These are phyloP conservation scores for Pleurotus djamor DNA, from an alignment of 768 basidiomycete genomes.

Conservation along the genomic window DNA sequence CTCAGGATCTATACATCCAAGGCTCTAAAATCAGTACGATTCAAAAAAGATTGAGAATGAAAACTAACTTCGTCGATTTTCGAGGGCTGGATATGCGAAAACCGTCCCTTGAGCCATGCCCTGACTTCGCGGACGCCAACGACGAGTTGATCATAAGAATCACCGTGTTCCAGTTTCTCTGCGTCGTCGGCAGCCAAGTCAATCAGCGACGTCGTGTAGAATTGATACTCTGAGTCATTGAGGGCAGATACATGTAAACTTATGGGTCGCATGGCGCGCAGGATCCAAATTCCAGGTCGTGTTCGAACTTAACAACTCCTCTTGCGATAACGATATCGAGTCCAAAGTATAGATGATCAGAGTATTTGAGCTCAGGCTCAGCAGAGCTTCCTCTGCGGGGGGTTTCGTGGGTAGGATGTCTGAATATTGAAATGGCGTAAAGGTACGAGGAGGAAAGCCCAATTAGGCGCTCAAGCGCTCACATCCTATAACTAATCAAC, in stretches of 20 bases:
- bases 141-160: conserved; percentile 51
- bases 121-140: conserved; percentile 67
- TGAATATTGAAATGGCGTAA: too few relatives aligned
- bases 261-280: conserved; percentile 52
- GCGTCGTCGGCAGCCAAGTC: conserved; percentile 40
- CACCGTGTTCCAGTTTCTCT: conserved; percentile 23
- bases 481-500: too few relatives aligned
- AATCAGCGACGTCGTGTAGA: conserved; percentile 60
- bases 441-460: too few relatives aligned
- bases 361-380: too few relatives aligned
- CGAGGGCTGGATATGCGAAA: conserved; percentile 48
- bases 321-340: too few relatives aligned
- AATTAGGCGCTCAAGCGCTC: too few relatives aligned
- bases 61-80: conserved; percentile 40
- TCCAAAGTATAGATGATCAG: too few relatives aligned
- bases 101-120: conserved; percentile 76
- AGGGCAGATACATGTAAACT: conserved; percentile 75
- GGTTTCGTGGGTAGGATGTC: too few relatives aligned
- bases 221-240: conserved; percentile 65
- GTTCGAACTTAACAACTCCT: too few relatives aligned
- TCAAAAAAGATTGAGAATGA: too few relatives aligned
- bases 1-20: conserved; percentile 51
- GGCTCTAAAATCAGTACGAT: background rate
- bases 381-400: too few relatives aligned
- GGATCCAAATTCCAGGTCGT: too few relatives aligned